These are phyloP conservation scores for Casuarina equisetifolia DNA, from an alignment of 306 rosid genomes.

Conservation along the genomic window DNA sequence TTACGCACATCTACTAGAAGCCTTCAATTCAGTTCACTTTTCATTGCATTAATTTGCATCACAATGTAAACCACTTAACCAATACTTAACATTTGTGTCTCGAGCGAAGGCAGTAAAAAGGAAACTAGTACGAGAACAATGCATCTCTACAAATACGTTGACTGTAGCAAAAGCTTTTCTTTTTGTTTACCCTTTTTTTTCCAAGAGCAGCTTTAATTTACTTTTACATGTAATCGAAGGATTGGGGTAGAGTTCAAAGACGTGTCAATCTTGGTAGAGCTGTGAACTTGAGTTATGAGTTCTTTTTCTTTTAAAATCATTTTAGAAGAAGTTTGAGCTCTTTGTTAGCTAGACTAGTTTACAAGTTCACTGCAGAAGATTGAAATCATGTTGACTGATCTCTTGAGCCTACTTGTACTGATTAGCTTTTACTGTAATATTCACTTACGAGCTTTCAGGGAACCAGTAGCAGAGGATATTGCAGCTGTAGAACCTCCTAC, in stretches of 20 bases:
- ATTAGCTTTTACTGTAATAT: slow-evolving; percentile 15
- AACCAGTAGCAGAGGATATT: slow-evolving; percentile 49
- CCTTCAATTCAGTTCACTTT: too few species aligned
- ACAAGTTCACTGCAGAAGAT: background rate
- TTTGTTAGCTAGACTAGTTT: slow-evolving; percentile 1
- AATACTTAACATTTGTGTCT: too few species aligned
- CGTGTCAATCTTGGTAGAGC: background rate
- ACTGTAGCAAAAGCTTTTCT: background rate
- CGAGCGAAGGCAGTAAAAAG: background rate
- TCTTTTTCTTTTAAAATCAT: too few species aligned
- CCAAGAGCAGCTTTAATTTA: background rate
- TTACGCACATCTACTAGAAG: too few species aligned
- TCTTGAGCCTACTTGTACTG: background rate
- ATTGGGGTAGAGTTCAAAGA: background rate
- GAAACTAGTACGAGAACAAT: background rate
- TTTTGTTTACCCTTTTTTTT: background rate
- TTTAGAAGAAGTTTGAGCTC: background rate
- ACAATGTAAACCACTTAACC: too few species aligned
- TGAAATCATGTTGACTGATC: background rate
- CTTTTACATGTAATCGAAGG: background rate
- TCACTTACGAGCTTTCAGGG: slow-evolving; percentile 77
- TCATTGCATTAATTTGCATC: too few species aligned
- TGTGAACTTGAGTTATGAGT: background rate
- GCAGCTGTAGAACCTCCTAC: slow-evolving; percentile 76
- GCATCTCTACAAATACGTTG: background rate